Percentiles rank a stretch among this genome's conserved stretches.
Conservation (phyloP, 371 early-diverging fungal genomes). For the Mortierella sp. region DNA sequence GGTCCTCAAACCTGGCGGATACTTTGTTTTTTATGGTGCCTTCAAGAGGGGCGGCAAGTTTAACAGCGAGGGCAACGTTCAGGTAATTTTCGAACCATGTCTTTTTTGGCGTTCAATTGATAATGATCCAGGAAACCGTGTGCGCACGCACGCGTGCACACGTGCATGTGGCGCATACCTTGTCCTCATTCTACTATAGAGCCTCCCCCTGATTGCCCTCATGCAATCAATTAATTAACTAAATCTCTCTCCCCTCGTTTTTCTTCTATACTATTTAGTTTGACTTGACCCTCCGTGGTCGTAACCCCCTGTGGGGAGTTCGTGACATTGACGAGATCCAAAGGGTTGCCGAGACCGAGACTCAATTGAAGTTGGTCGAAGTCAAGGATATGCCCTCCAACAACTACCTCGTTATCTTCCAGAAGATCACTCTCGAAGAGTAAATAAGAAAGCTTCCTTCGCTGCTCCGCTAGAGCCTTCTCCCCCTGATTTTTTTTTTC, state of each 20-base stretch:
- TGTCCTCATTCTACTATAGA: too few species aligned
- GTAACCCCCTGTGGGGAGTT: constrained; percentile 34
- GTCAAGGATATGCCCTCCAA: constrained; percentile 33
- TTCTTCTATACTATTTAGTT: constrained; percentile 14
- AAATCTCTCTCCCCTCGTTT: neutral
- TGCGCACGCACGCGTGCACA: too few species aligned
- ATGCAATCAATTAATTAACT: neutral
- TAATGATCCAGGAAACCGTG: too few species aligned
- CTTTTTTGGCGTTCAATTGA: too few species aligned
- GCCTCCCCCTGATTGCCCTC: too few species aligned
- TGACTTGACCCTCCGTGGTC: constrained; percentile 21
- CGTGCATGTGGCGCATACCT: too few species aligned
- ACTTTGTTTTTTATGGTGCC: constrained; percentile 29
- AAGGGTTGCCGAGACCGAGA: constrained; percentile 15
- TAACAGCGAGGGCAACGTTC: constrained; percentile 22
- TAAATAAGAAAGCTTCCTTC: neutral
- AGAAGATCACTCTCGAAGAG: constrained; percentile 17
- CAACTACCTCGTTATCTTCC: constrained; percentile 35
- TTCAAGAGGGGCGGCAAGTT: constrained; percentile 34
- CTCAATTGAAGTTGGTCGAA: constrained; percentile 9
- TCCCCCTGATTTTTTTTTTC: neutral
- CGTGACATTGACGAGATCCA: constrained; percentile 31
- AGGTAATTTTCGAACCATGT: constrained; percentile 31
- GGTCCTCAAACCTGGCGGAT: constrained; percentile 15
- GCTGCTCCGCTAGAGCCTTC: too few species aligned